Evolutionary conservation across 225 moss, liverwort and hornwort genomes (phyloP).

Genomic region (Polytrichum formosum): DNA sequence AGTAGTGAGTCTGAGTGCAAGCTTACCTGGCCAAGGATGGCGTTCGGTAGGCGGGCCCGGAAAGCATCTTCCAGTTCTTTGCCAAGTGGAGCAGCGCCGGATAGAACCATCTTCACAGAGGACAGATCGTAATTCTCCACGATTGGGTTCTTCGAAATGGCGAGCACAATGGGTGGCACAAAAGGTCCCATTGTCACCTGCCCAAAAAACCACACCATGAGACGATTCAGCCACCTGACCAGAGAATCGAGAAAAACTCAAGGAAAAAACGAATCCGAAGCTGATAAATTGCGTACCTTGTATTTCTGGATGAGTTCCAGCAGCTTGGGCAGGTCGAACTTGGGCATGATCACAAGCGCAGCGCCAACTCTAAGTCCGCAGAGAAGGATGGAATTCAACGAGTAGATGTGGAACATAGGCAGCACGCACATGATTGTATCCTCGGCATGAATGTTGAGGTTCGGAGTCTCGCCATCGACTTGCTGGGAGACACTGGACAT

Average conservation of each 20-base stretch:
- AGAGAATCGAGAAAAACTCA: neutral
- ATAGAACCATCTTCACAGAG: slow-evolving; percentile 60
- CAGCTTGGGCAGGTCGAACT: slow-evolving; percentile 49
- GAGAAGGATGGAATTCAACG: slow-evolving; percentile 49
- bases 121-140: slow-evolving; percentile 62
- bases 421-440: slow-evolving; percentile 56
- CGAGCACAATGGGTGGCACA: slow-evolving; percentile 74
- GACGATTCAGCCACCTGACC: neutral
- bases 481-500: slow-evolving; percentile 59
- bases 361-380: slow-evolving; percentile 52
- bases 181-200: slow-evolving; percentile 61
- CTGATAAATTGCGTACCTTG: slow-evolving; percentile 16
- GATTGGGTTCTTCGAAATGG: slow-evolving; percentile 66
- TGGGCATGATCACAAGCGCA: slow-evolving; percentile 45
- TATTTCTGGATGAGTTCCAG: slow-evolving; percentile 39
- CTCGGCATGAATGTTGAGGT: slow-evolving; percentile 35
- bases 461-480: slow-evolving; percentile 49
- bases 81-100: slow-evolving; percentile 77
- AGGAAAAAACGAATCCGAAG: neutral
- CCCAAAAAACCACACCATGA: neutral
- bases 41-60: slow-evolving; percentile 55
- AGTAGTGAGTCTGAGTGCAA: neutral
- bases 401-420: slow-evolving; percentile 64
- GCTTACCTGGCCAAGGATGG: slow-evolving; percentile 67
- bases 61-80: slow-evolving; percentile 80